Evolutionary conservation across 306 rosid species (phyloP).

Genomic region (Ochetophila trinervis): DNA sequence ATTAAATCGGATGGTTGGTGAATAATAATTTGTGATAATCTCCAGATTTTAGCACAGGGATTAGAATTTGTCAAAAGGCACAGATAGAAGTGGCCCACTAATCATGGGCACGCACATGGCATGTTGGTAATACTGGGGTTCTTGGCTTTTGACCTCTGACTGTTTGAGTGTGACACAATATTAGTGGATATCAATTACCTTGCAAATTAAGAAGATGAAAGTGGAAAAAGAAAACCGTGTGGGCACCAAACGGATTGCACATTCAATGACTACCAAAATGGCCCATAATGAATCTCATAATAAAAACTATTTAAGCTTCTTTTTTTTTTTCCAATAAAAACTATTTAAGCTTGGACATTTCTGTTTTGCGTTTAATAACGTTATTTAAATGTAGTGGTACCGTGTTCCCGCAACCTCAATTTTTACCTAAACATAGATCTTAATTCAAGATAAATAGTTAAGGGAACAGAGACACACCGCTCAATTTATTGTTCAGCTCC

Average conservation of each 20-base stretch:
- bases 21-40: not conserved
- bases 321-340: too few species aligned
- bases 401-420: too few species aligned
- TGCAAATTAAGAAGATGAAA: not conserved
- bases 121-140: not conserved
- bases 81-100: conserved; percentile 12
- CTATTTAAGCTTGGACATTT: too few species aligned
- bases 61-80: not conserved
- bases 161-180: too few species aligned
- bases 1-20: not conserved
- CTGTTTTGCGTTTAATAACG: too few species aligned
- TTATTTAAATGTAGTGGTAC: too few species aligned
- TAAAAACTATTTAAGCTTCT: too few species aligned
- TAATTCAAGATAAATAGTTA: too few species aligned
- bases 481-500: too few species aligned
- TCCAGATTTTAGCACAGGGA: not conserved
- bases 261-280: not conserved
- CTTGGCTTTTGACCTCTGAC: not conserved
- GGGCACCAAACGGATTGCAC: not conserved
- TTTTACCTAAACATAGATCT: too few species aligned
- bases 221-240: conserved; percentile 4
- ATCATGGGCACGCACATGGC: conserved; percentile 23
- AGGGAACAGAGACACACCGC: too few species aligned
- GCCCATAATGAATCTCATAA: not conserved
- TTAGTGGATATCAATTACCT: too few species aligned